Evolutionary conservation across 176 grass and related monocot species (phyloP).

Genomic region (Oryza australiensis): DNA sequence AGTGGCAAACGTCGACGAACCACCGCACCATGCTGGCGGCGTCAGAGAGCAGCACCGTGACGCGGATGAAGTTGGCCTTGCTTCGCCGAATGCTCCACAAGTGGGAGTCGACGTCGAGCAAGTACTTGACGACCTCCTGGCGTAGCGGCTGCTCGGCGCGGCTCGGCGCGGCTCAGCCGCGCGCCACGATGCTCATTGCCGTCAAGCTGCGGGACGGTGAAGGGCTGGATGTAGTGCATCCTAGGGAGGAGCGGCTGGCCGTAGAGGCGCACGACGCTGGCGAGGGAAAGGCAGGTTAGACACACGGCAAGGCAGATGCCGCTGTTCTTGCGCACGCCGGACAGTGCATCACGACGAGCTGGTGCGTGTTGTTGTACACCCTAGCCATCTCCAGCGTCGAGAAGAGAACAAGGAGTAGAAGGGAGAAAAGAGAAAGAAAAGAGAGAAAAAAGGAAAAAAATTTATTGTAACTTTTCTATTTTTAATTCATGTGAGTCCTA

Average conservation of each 20-base stretch:
- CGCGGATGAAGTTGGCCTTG: slow-evolving; percentile 74
- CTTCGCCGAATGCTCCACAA: slow-evolving; percentile 78
- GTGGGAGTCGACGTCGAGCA: slow-evolving; percentile 65
- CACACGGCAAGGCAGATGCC: slow-evolving; percentile 71
- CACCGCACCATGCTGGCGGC: slow-evolving; percentile 39
- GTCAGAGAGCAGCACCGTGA: slow-evolving; percentile 48
- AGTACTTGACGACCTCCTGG: slow-evolving; percentile 77
- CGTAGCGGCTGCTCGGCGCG: too few relatives aligned
- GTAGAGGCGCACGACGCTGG: slow-evolving; percentile 52
- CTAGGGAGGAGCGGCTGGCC: slow-evolving; percentile 54
- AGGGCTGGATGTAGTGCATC: slow-evolving; percentile 61
- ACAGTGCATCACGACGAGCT: slow-evolving; percentile 54
- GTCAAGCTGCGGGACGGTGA: slow-evolving; percentile 55
- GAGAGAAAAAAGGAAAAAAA: too few relatives aligned
- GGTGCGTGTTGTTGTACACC: slow-evolving; percentile 45
- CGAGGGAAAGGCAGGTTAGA: slow-evolving; percentile 61
- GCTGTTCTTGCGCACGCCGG: slow-evolving; percentile 67
- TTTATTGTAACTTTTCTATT: too few relatives aligned
- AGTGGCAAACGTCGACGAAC: slow-evolving; percentile 61
- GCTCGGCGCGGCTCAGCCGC: slow-evolving; percentile 60
- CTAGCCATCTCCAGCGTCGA: slow-evolving; percentile 66
- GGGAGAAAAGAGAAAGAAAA: too few relatives aligned
- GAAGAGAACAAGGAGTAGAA: too few relatives aligned
- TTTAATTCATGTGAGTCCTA: too few relatives aligned
- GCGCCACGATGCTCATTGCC: slow-evolving; percentile 59